Conservation (phyloP, 164 flowering plant genomes). For the Stephania japonica region DNA sequence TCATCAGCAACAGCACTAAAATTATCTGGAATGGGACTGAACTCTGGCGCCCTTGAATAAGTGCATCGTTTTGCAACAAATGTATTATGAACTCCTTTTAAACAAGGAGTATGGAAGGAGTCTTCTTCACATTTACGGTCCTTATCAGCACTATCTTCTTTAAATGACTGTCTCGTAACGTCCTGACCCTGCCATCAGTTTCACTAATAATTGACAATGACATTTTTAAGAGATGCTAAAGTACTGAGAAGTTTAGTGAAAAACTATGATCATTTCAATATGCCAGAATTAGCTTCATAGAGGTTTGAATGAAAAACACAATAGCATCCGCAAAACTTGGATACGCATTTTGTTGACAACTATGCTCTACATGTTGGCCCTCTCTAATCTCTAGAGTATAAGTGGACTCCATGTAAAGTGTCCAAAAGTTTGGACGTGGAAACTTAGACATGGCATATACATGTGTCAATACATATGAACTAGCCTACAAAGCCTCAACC, state of each 20-base stretch:
- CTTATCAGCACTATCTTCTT: slow-evolving; percentile 35
- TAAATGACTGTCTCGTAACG: slow-evolving; percentile 24
- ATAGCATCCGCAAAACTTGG: not conserved
- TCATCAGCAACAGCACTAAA: slow-evolving; percentile 79
- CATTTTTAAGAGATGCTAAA: not conserved
- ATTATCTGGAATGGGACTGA: slow-evolving; percentile 76
- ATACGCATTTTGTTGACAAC: not conserved
- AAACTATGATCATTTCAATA: not conserved
- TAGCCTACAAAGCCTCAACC: too few species aligned
- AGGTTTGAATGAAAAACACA: not conserved
- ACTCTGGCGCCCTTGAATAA: slow-evolving; percentile 47
- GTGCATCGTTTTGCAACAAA: slow-evolving; percentile 69
- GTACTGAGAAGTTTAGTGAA: not conserved
- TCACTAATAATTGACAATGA: not conserved
- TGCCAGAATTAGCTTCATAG: not conserved
- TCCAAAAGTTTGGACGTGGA: too few species aligned
- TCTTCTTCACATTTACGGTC: slow-evolving; percentile 32
- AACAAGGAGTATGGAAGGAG: slow-evolving; percentile 58
- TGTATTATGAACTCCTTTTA: slow-evolving; percentile 47
- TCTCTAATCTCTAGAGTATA: too few species aligned
- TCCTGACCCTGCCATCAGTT: slow-evolving; percentile 24
- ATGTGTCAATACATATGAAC: too few species aligned
- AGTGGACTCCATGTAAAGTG: too few species aligned
- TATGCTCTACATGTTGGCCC: too few species aligned
- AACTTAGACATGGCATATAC: too few species aligned